Conservation (phyloP, 2,329 filamentous ascomycete species). For the Trichophyton verrucosum region DNA sequence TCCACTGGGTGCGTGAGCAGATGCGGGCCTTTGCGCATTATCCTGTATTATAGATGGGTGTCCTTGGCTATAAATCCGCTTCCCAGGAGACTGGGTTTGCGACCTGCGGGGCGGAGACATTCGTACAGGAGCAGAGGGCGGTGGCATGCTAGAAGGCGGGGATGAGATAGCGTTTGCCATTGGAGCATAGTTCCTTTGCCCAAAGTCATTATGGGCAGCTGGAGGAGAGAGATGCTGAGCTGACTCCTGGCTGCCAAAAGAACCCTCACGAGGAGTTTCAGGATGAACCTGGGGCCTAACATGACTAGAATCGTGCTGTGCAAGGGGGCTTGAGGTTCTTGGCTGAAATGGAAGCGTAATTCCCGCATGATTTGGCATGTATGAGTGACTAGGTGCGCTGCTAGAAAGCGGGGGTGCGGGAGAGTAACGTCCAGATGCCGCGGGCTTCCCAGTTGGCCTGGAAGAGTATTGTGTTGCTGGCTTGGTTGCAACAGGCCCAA, state of each 20-base stretch:
- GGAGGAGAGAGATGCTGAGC: neutral
- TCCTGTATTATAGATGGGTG: conserved; percentile 34
- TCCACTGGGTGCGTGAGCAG: conserved; percentile 37
- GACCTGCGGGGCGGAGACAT: conserved; percentile 37
- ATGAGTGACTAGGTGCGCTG: conserved; percentile 22
- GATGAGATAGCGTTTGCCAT: neutral
- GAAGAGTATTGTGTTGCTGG: conserved; percentile 32
- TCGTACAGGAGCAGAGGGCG: conserved; percentile 10
- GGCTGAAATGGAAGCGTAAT: conserved; percentile 44
- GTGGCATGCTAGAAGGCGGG: neutral
- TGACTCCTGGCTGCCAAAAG: neutral
- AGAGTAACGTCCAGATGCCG: conserved; percentile 31
- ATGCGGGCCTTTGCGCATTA: conserved; percentile 41
- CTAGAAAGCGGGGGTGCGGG: conserved; percentile 32
- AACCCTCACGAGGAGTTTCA: neutral
- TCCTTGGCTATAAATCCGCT: conserved; percentile 38
- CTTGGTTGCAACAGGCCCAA: conserved; percentile 8
- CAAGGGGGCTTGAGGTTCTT: conserved; percentile 52
- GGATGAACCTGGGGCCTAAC: neutral
- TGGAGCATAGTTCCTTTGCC: neutral
- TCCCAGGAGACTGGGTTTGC: conserved; percentile 49
- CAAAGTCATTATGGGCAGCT: neutral
- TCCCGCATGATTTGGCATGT: conserved; percentile 26
- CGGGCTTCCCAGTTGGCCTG: conserved; percentile 27
- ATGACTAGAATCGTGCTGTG: conserved; percentile 31